Conservation (phyloP, 164 flowering plant species). For the Warburgia ugandensis region DNA sequence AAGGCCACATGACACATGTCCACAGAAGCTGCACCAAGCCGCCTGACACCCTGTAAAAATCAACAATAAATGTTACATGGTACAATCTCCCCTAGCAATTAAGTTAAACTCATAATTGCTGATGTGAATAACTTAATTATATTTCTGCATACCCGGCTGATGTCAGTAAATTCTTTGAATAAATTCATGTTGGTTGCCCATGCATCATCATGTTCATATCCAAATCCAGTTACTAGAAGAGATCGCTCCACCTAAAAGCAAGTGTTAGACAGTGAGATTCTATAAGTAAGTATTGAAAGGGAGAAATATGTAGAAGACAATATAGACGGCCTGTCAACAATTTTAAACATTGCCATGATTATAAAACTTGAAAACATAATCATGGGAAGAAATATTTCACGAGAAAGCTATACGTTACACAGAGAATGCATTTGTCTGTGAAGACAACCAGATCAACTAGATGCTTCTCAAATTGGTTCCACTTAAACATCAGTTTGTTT, state of each 20-base stretch:
- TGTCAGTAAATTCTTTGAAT: slow-evolving; percentile 85
- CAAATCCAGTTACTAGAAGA: slow-evolving; percentile 94
- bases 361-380: background rate
- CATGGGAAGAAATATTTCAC: too few relatives aligned
- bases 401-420: too few relatives aligned
- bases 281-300: background rate
- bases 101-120: background rate
- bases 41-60: slow-evolving; percentile 70
- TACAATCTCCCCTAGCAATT: background rate
- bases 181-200: slow-evolving; percentile 84
- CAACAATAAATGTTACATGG: background rate
- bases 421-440: too few relatives aligned
- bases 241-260: slow-evolving; percentile 70
- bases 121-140: background rate
- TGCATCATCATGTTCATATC: slow-evolving; percentile 95
- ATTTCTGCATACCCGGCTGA: slow-evolving; percentile 60
- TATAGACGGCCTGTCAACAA: background rate
- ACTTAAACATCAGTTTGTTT: too few relatives aligned
- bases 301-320: background rate
- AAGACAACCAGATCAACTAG: too few relatives aligned
- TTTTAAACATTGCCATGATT: background rate
- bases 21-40: slow-evolving; percentile 96
- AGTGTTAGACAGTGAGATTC: slow-evolving; percentile 1
- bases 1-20: slow-evolving; percentile 99
- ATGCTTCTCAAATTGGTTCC: too few relatives aligned